Base-by-base conservation (phyloP, 2,329 filamentous ascomycete genomes). In the Penicillium psychrosexuale region DNA sequence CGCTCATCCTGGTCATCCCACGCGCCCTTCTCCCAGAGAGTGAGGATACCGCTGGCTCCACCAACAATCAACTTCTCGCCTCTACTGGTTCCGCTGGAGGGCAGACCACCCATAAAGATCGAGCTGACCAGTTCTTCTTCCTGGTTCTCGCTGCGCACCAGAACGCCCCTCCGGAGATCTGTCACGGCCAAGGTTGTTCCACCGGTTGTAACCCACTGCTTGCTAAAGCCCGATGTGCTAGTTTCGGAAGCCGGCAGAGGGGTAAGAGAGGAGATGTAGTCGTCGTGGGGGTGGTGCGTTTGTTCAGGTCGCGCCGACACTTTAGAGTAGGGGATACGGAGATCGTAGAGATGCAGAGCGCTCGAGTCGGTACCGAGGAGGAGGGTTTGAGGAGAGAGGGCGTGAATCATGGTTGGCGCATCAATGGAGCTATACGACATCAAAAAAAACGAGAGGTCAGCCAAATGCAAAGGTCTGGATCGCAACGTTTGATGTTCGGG, bases 1-100 rank as follows among this genome's bases (percentile, higher is more conserved):
- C 91, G 84, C 75, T 96, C 91, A 64, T 95, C 90, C 71, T 96
- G 91, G 71, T 97, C 93, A 67, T 96, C 92, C 93, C 94, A 97
- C 0, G 89, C 85, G 1, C 93, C 93, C 62, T 88, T 88, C 72
- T 99, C 93, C 92, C 94, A 99, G 7, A 97, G 77, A 5, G 92
- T 97, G 59, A 97, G 72, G 1, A 97, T 85, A 3, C 94, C 94
- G 39, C 84, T 87, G 17, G 84, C 87, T 27, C 90, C 90, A 34
- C 90, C 88, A 0, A 91, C 90, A 3, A 94, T 73, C 3, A 94
- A 81, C 69, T 88, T 88, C 65, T 87, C 82, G 5, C 90, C 90
- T 44, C 89, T 88, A 65, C 84, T 87, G 7, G 81, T 81, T 30
- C 82, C 83, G 37, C 75, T 76, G 30, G 87, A 85, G 0, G 89